Percentiles rank a stretch among this genome's conserved stretches.
phyloP scores from a whole-genome alignment of 768 basidiomycete genomes.

The Chalciporus piperatus region DNA sequence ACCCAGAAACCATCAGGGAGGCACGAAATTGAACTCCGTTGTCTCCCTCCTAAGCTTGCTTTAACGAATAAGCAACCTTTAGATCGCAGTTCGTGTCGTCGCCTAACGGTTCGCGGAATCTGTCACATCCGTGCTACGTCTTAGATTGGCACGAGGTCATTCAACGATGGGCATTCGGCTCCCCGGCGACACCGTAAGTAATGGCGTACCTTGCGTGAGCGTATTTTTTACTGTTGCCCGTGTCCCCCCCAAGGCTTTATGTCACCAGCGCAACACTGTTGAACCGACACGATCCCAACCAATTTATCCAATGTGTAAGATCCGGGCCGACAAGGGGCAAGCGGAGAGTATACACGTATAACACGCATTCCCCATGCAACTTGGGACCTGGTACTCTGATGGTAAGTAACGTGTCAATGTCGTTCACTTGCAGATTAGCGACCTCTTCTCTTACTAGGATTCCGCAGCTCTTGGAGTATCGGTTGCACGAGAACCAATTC shows the following conservation, averaged over 20 bases:
- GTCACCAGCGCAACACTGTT: not conserved
- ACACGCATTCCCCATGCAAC: too few species aligned
- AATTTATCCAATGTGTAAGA: not conserved
- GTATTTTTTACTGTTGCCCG: not conserved
- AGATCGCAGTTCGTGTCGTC: too few species aligned
- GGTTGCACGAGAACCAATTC: not conserved
- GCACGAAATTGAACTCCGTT: not conserved
- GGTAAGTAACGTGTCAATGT: too few species aligned
- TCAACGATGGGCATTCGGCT: not conserved
- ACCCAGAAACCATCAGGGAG: not conserved
- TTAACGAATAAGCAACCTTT: not conserved
- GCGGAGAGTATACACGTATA: not conserved
- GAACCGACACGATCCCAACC: not conserved
- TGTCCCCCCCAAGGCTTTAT: not conserved
- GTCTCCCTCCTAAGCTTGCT: not conserved
- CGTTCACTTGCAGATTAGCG: not conserved
- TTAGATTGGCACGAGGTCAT: not conserved
- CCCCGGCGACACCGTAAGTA: not conserved
- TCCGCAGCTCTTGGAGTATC: not conserved
- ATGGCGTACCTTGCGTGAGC: not conserved
- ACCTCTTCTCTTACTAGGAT: not conserved
- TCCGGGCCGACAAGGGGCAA: not conserved
- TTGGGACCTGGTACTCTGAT: not conserved
- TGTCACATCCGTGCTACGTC: not conserved
- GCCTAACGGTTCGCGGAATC: not conserved